phyloP scores from a whole-genome alignment of 495 filamentous ascomycete genomes.

The Aspergillus sclerotiicarbonarius region DNA sequence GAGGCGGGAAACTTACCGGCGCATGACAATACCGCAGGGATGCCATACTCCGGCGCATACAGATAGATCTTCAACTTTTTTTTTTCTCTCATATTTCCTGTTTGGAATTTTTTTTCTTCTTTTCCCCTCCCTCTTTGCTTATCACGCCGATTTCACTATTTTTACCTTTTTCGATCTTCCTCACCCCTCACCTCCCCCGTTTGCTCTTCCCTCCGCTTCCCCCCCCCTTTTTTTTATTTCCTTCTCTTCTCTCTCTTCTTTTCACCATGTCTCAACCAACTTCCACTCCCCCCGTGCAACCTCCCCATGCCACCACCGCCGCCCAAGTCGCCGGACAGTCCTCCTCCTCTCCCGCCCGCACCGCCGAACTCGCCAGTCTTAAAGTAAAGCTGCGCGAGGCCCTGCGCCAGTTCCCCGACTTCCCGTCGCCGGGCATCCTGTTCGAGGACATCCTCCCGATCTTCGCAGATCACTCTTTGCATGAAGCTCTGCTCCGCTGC shows the following conservation, averaged over 20 bases:
- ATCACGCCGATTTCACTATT: slow-evolving; percentile 32
- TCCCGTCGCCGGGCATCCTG: slow-evolving; percentile 88
- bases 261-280: slow-evolving; percentile 60
- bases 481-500: slow-evolving; percentile 75
- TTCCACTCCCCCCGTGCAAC: slow-evolving; percentile 21
- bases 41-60: background rate
- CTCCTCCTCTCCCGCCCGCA: slow-evolving; percentile 61
- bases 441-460: slow-evolving; percentile 99
- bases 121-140: slow-evolving; percentile 20
- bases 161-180: slow-evolving; percentile 30
- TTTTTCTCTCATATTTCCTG: slow-evolving; percentile 5
- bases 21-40: background rate
- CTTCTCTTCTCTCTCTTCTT: slow-evolving; percentile 28
- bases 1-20: background rate
- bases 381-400: slow-evolving; percentile 69
- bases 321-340: slow-evolving; percentile 48
- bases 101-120: slow-evolving; percentile 11
- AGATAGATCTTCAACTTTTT: slow-evolving; percentile 25
- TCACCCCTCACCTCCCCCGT: slow-evolving; percentile 23
- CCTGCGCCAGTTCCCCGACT: slow-evolving; percentile 82
- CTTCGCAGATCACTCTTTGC: slow-evolving; percentile 76
- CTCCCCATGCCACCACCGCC: slow-evolving; percentile 47
- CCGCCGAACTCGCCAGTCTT: slow-evolving; percentile 90
- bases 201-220: slow-evolving; percentile 21
- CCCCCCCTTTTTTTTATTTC: slow-evolving; percentile 27